Base-by-base conservation (phyloP, 1,284 basidiomycete species). In the Pascua guehoae region DNA sequence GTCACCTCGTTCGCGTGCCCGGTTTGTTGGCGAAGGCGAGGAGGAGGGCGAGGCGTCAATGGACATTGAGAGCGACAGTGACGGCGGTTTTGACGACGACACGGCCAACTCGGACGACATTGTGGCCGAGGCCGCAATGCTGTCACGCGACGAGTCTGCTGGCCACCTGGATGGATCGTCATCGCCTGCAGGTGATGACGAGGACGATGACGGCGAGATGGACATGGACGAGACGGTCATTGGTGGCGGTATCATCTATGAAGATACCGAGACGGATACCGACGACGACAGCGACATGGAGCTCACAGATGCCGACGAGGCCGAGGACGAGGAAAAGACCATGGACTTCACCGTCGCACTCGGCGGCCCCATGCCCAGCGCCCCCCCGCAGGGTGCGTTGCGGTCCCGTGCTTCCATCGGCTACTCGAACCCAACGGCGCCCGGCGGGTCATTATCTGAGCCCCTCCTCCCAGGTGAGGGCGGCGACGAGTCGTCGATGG, bases 1-100 rank as follows among this genome's bases (percentile, higher is more conserved):
- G 24, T 32, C 62, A 16, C 36, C 57, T 3, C 37, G 53, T 57
- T 51, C 54, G 56, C 60, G 18, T 44, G 40, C 49, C 41, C 58
- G 47, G 24, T 67, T 70, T 51, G 49, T 62, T 2, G 65, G 64
- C 16, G 67, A 68, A 49, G 70, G 70, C 10, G 71, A 86, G 1
- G 78, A 75, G 41, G 71, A 82, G 32, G 84, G 82, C 8, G 84
- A 86, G 60, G 81, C 77, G 49, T 82, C 68, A 38, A 82, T 86
- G 76, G 88, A 90, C 36, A 58, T 75, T 37, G 74, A 75, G 50
- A 66, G 66, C 5, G 70, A 71, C 12, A 7, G 24, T 7, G 24
- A 32, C 7, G 24, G 24, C 24, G 7, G 24, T 7, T 32, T 32
- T 32, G 24, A 63, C 17, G 63, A 63, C 32, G 45, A 37, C 2